Base-by-base conservation (phyloP, 345 rosid species). In the Gossypium mustelinum region DNA sequence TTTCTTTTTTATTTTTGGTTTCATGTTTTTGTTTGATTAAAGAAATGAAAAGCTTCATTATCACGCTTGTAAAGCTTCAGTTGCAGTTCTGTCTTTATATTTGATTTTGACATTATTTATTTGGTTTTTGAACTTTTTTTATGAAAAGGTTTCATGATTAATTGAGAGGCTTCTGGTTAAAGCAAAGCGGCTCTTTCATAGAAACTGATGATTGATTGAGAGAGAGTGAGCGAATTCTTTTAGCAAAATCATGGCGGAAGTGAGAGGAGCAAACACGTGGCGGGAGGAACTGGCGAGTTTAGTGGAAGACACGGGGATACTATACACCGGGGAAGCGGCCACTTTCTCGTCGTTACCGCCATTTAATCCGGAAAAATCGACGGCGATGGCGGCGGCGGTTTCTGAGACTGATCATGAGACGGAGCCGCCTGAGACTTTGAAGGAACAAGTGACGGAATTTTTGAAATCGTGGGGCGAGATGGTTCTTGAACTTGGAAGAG, bases 391-490 rank as follows among this genome's bases (percentile, higher is more conserved):
- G 61, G 22, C 70, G 72, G 81, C 45, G 1, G 77, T 59, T 25
- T 51, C 18, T 14, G 57, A 44, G 73, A 16, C 2, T 62, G 72
- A 25, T 14, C 56, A 77, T 29, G 80, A 74, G 47, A 71, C 54
- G 81, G 81, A 79, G 48, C 70, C 45, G 81, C 51, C 78, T 43
- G 98, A 92, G 89, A 86, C 83, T 60, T 79, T 89, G 63, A 89
- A 73, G 79, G 97, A 91, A 73, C 93, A 91, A 62, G 86, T 81
- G 76, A 84, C 83, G 45, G 98, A 86, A 76, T 89, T 94, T 69
- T 70, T 87, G 68, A 89, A 85, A 81, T 87, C 97, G n/a, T 94
- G 98, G 98, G 90, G 89, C 4, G 97, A 94, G 84, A 86, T 94
- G 94, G 81, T 92, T 55, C 5, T 91, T 72, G 95, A 94, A 54